Evolutionary conservation across 1,284 basidiomycete genomes (phyloP), one percentile per base, ranked within the genome.

Genomic region (Microstroma glucosiphilum): DNA sequence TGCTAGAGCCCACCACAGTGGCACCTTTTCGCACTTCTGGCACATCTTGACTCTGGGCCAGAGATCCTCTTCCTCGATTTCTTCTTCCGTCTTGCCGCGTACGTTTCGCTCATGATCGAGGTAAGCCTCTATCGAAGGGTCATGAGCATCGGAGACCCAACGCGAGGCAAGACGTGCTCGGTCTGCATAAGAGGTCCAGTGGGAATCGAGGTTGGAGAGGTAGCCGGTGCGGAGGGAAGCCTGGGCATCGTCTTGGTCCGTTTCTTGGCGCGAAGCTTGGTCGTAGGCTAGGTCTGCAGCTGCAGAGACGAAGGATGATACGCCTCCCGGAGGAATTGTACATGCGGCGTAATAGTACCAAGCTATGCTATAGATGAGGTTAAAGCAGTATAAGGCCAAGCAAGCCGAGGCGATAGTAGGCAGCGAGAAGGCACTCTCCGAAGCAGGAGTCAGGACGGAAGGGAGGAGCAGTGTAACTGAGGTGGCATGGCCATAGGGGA

Each of bases 281-380:
- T 3, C 30, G 30, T 4, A 37, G 30, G 30, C 30, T 37, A 37
- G 30, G 9, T 37, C 30, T 37, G 30, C 30, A 37, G 30, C 30
- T 37, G 30, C 30, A 37, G 30, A 37, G 9, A 37, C 51, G 21
- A 54, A 54, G 17, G 51, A 54, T 6, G 51, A 21, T 6, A 54
- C 51, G 21, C 19, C 60, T 1, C 75, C 75, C 7, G 75, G 71
- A 15, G 84, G 79, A 0, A 89, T 82, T 1, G 87, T 89, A 72
- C 89, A 89, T 46, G 86, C 91, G 71, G 87, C 87, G 78, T 87
- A 92, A 80, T 94, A 96, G 75, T 93, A 89, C 68, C 82, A 83
- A 71, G 86, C 85, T 57, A 94, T 81, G 80, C 93, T 94, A 62
- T 86, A 66, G 1, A 88, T 86, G 67, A 92, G 86, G 61, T 92